Base-by-base conservation (phyloP, 148 eudicot genomes). In the Nepenthes gracilis region DNA sequence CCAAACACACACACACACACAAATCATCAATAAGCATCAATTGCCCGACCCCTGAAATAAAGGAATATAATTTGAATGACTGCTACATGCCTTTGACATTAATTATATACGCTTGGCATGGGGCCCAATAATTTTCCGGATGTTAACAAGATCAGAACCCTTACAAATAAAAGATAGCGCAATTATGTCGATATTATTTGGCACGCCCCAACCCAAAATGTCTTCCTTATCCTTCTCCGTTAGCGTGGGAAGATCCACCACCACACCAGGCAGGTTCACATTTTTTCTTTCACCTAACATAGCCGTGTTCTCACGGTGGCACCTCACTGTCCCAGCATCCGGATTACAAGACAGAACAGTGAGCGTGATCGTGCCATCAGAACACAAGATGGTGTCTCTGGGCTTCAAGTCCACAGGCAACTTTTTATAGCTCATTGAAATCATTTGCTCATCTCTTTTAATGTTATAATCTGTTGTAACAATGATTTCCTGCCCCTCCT, bases 181-280 rank as follows among this genome's bases (percentile, higher is more conserved):
- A 14, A 54, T 54, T 13, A 54, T 54, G 56, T 54, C 56, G 13
- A 54, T 54, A 4, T 54, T 54, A 54, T 54, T 54, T 4, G 56
- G 56, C 12, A 54, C 56, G 13, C 56, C 56, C 56, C 56, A 54
- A 4, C 33, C 1, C 56, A 54, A 54, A 12, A 54, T 54, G 15
- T 54, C 56, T 54, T 54, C 56, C 1, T 54, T 54, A 23, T 54
- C 56, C 56, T 54, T 54, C 33, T 54, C 56, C 6, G 1, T 54
- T 4, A 54, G 56, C 6, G 56, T 54, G 12, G 1, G 56, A 10
- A 54, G 56, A 54, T 54, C 56, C 56, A 54, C 56, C 15, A 54
- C 15, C 14, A 54, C 56, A 5, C 56, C 56, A 9, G 56, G 56
- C 6, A 54, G 56, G 13, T 54, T 54, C 56, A 54, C 56, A 14